Percentiles rank a stretch among this genome's conserved stretches.
phyloP scores from a whole-genome alignment of 2,329 filamentous ascomycete genomes.

The Penicillium decumbens region DNA sequence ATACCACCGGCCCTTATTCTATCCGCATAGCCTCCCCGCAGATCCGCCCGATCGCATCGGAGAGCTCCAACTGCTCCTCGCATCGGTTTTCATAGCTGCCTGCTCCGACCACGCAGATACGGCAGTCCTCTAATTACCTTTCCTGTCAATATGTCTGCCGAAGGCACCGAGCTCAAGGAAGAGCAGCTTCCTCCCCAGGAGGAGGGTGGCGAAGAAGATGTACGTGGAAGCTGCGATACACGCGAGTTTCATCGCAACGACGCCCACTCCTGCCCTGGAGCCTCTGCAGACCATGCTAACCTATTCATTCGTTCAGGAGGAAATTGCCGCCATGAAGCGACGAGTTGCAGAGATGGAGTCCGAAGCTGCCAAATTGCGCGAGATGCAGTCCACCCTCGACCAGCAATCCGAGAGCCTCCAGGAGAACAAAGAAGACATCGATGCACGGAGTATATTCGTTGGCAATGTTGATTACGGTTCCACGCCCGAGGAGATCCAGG shows the following conservation, averaged over 20 bases:
- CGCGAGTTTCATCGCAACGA: neutral
- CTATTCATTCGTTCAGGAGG: constrained; percentile 50
- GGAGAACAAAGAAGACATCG: constrained; percentile 93
- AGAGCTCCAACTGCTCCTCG: constrained; percentile 13
- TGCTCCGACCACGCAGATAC: constrained; percentile 3
- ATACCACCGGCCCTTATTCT: neutral
- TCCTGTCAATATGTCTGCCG: constrained; percentile 31
- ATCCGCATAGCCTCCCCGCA: neutral
- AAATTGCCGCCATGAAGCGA: constrained; percentile 82
- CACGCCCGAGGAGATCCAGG: constrained; percentile 95
- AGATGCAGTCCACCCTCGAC: constrained; percentile 83
- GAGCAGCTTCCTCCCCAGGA: constrained; percentile 38
- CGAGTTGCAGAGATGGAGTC: constrained; percentile 87
- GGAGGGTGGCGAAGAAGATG: constrained; percentile 45
- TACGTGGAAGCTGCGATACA: constrained; percentile 22
- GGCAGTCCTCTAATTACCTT: constrained; percentile 1
- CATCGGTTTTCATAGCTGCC: constrained; percentile 7
- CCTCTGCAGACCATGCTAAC: constrained; percentile 1
- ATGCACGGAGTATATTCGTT: constrained; percentile 93
- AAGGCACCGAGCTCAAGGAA: constrained; percentile 36
- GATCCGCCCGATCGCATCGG: constrained; percentile 1
- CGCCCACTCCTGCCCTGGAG: neutral
- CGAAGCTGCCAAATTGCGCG: constrained; percentile 76
- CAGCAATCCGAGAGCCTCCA: constrained; percentile 75
- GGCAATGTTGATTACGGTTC: constrained; percentile 98